phyloP scores from a whole-genome alignment of 306 rosid species.

The Corylus heterophylla region DNA sequence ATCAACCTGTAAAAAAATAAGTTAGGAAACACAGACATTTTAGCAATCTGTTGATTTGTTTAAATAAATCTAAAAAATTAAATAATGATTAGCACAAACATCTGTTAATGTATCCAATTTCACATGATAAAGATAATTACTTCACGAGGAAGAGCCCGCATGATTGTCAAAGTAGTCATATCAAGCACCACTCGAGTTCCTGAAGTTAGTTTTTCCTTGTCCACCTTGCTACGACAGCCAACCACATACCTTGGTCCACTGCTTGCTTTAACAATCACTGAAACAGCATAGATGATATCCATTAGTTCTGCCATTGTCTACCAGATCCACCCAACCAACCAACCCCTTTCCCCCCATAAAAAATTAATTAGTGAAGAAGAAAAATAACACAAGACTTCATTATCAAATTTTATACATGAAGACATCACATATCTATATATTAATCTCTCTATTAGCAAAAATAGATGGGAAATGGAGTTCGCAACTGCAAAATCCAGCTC shows the following conservation, averaged over 20 bases:
- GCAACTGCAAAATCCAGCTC: background rate
- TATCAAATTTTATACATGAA: too few relatives aligned
- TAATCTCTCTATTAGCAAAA: background rate
- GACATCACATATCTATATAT: background rate
- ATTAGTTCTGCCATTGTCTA: background rate
- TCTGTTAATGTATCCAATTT: background rate
- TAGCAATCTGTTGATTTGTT: background rate
- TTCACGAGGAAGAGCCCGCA: conserved; percentile 17
- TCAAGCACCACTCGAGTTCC: conserved; percentile 26
- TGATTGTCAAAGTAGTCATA: conserved; percentile 21
- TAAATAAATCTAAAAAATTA: background rate
- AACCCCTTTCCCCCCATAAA: background rate
- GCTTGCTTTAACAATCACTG: conserved; percentile 23
- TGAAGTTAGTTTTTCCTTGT: conserved; percentile 12
- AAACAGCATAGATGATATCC: background rate
- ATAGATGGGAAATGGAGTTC: background rate
- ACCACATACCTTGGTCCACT: conserved; percentile 21
- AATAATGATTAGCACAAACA: background rate
- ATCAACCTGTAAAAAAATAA: conserved; percentile 45
- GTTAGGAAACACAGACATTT: background rate
- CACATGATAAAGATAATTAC: background rate
- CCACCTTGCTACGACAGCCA: conserved; percentile 20
- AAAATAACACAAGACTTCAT: background rate
- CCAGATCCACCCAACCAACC: background rate
- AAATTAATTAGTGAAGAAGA: background rate